Conservation (phyloP, 2,329 filamentous ascomycete species). For the Cytospora paraplurivora region DNA sequence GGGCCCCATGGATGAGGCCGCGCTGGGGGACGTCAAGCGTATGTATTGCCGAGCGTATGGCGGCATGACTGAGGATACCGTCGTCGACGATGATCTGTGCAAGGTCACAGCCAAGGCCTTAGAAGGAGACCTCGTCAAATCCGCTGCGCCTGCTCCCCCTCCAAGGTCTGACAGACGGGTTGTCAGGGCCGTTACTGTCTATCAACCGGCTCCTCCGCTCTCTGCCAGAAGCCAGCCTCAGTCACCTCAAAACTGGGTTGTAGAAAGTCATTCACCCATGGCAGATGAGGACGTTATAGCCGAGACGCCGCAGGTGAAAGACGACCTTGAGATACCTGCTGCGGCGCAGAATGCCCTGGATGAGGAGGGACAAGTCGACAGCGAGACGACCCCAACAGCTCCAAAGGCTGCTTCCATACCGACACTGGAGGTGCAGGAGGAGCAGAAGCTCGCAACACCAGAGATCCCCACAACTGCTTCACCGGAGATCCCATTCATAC, state of each 20-base stretch:
- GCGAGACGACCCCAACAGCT: constrained; percentile 3
- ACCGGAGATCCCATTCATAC: neutral
- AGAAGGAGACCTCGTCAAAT: neutral
- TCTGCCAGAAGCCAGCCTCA: constrained; percentile 9
- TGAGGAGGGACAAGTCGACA: neutral
- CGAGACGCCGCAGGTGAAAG: constrained; percentile 4
- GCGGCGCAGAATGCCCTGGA: neutral
- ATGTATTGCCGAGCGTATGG: constrained; percentile 62
- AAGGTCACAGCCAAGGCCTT: neutral
- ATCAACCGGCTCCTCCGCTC: neutral
- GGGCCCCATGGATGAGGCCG: constrained; percentile 48
- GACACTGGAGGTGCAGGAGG: neutral
- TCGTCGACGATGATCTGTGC: constrained; percentile 44
- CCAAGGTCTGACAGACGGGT: neutral
- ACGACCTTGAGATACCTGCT: neutral
- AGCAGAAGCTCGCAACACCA: constrained; percentile 1
- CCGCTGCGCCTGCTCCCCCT: constrained; percentile 1
- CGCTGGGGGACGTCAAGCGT: constrained; percentile 55
- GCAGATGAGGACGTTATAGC: neutral
- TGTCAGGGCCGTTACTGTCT: neutral
- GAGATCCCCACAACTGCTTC: neutral
- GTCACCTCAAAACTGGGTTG: neutral
- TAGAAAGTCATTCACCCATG: neutral
- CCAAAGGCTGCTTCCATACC: neutral
- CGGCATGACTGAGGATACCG: constrained; percentile 49